These are phyloP conservation scores for Pichia sporocuriosa DNA, from an alignment of 805 yeast genomes.

Conservation along the genomic window DNA sequence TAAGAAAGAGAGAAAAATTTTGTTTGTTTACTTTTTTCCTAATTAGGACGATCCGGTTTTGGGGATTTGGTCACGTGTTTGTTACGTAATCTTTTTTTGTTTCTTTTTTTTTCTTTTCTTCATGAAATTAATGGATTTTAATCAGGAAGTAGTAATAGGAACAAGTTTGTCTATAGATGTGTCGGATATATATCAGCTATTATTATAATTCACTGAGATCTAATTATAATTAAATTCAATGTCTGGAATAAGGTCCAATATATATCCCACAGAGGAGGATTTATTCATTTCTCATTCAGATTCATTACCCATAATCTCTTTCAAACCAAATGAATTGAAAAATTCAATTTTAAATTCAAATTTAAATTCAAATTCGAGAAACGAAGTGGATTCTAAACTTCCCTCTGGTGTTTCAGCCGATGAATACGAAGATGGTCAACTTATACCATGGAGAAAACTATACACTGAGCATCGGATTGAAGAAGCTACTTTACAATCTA, in stretches of 20 bases:
- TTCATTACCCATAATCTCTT: conserved; percentile 1
- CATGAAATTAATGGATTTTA: no score
- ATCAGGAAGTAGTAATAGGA: no score
- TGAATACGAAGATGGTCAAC: conserved; percentile 3
- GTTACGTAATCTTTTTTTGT: not conserved
- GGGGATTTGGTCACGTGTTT: not conserved
- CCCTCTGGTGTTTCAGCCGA: not conserved
- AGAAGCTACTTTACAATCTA: not conserved
- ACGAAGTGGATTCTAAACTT: no score
- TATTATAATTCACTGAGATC: no score
- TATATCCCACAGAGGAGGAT: conserved; percentile 9
- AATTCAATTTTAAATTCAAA: not conserved
- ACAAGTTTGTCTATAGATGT: no score
- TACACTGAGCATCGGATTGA: conserved; percentile 6
- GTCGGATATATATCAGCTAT: no score
- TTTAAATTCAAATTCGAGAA: not conserved
- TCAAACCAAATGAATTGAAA: not conserved
- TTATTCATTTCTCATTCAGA: conserved; percentile 2
- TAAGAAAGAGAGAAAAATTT: not conserved
- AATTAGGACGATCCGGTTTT: not conserved
- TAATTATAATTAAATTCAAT: not conserved
- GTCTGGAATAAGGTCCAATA: not conserved
- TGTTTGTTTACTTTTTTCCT: not conserved
- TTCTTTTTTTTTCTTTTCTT: not conserved
- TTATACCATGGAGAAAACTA: conserved; percentile 7